Conservation (phyloP, 2,329 filamentous ascomycete genomes). For the Capronia epimyces region DNA sequence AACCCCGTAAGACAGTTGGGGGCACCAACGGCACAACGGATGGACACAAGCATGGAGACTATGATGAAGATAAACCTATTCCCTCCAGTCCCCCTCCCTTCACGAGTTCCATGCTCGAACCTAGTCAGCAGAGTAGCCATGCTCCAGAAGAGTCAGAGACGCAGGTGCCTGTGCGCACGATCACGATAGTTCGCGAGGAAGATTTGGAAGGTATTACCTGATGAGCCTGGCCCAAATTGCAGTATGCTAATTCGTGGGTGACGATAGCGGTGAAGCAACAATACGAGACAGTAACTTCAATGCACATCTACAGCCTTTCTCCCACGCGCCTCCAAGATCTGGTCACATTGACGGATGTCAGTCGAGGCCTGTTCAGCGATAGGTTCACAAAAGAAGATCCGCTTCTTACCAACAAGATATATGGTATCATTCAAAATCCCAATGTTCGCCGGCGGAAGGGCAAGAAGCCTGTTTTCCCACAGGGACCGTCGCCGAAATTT, state of each 20-base stretch:
- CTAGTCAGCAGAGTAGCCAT: slow-evolving; percentile 50
- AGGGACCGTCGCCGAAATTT: slow-evolving; percentile 29
- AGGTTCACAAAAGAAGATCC: slow-evolving; percentile 53
- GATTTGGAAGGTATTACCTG: slow-evolving; percentile 57
- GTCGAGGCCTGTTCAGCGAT: slow-evolving; percentile 56
- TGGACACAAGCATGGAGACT: slow-evolving; percentile 41
- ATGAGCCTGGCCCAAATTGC: neutral
- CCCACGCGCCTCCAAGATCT: slow-evolving; percentile 66
- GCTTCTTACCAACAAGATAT: slow-evolving; percentile 54
- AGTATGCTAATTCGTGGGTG: neutral
- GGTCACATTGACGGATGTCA: slow-evolving; percentile 64
- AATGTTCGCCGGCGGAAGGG: slow-evolving; percentile 53
- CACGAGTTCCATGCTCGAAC: slow-evolving; percentile 45
- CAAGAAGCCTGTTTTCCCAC: slow-evolving; percentile 33
- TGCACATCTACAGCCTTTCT: slow-evolving; percentile 84
- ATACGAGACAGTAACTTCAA: slow-evolving; percentile 68
- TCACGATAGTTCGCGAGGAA: slow-evolving; percentile 68
- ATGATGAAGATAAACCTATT: slow-evolving; percentile 60
- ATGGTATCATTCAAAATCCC: slow-evolving; percentile 70
- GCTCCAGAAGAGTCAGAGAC: slow-evolving; percentile 50
- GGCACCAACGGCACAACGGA: slow-evolving; percentile 15
- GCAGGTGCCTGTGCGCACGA: slow-evolving; percentile 50
- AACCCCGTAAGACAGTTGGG: slow-evolving; percentile 30
- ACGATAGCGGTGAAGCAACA: slow-evolving; percentile 59
- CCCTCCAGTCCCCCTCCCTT: slow-evolving; percentile 54